These are phyloP conservation scores for Claviceps quebecensis DNA, from an alignment of 2,329 filamentous ascomycete genomes.

Conservation along the genomic window DNA sequence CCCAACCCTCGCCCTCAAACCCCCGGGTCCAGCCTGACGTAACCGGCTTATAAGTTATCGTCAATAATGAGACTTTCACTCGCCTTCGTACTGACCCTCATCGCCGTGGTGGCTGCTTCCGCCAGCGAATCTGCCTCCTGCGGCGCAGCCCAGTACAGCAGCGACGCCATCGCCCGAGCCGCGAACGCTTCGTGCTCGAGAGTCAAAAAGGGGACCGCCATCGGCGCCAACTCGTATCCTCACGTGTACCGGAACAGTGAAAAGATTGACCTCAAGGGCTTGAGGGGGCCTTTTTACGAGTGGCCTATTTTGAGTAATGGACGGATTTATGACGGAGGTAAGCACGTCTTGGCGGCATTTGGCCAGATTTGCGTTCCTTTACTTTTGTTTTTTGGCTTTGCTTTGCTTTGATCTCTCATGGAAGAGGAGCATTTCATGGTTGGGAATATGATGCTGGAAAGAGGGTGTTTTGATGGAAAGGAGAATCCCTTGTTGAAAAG, in stretches of 20 bases:
- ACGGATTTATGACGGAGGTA: slow-evolving; percentile 41
- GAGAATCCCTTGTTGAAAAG: no score
- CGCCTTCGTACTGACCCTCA: slow-evolving; percentile 7
- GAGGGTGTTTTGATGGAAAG: no score
- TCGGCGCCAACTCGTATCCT: slow-evolving; percentile 32
- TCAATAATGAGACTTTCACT: slow-evolving; percentile 2
- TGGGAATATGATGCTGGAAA: no score
- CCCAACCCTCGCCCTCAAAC: no score
- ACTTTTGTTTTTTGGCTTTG: background rate
- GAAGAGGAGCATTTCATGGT: no score
- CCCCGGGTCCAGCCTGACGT: no score
- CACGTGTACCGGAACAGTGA: slow-evolving; percentile 49
- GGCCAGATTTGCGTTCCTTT: slow-evolving; percentile 2
- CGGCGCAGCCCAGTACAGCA: slow-evolving; percentile 34
- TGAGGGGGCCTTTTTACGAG: slow-evolving; percentile 46
- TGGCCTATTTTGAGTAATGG: slow-evolving; percentile 40
- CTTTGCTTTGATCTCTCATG: no score
- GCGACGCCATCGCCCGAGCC: slow-evolving; percentile 33
- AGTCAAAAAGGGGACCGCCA: slow-evolving; percentile 24
- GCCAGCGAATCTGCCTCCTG: slow-evolving; percentile 27
- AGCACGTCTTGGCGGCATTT: slow-evolving; percentile 7
- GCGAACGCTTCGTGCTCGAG: slow-evolving; percentile 36
- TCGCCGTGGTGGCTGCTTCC: slow-evolving; percentile 5
- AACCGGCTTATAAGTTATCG: no score
- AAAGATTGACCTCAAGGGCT: slow-evolving; percentile 42